A percentile compares a stretch with the other conserved stretches of the same genome.
These are phyloP conservation scores for Plenodomus tracheiphilus DNA, from an alignment of 2,329 filamentous ascomycete species.

Conservation along the genomic window DNA sequence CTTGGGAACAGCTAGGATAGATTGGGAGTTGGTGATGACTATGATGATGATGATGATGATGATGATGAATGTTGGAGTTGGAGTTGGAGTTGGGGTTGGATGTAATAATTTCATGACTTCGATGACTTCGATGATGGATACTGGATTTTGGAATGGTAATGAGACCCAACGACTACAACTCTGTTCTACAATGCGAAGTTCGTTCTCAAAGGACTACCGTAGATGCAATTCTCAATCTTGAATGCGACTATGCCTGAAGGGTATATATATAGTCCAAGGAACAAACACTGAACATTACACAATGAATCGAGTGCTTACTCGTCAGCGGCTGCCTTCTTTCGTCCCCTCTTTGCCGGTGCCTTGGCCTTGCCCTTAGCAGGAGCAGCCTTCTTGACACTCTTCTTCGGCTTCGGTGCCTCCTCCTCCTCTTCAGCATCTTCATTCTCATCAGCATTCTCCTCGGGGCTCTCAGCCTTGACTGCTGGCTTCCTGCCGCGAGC, in stretches of 20 bases:
- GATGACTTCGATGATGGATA: background rate
- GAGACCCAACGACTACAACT: background rate
- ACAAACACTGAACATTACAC: background rate
- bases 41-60: background rate
- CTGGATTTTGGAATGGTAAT: background rate
- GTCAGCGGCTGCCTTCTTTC: slow-evolving; percentile 25
- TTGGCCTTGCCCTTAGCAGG: slow-evolving; percentile 21
- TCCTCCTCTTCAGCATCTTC: slow-evolving; percentile 15
- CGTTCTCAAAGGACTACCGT: background rate
- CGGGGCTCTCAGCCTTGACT: slow-evolving; percentile 13
- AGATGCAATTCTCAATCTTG: background rate
- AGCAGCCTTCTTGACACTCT: slow-evolving; percentile 21
- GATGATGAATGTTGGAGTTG: background rate
- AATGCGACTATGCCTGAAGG: background rate
- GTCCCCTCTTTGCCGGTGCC: slow-evolving; percentile 33
- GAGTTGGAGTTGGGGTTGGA: background rate
- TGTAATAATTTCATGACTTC: background rate
- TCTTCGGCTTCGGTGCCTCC: slow-evolving; percentile 26
- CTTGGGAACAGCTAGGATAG: too few species aligned
- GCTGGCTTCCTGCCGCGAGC: slow-evolving; percentile 34
- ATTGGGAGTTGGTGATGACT: too few species aligned
- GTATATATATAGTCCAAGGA: background rate
- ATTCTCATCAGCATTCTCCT: slow-evolving; percentile 13
- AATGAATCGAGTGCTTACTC: slow-evolving; percentile 13
- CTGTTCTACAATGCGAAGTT: background rate